These are phyloP conservation scores for Rhizophagus sp. DNA, from an alignment of 192 early-diverging fungal species.

Conservation along the genomic window DNA sequence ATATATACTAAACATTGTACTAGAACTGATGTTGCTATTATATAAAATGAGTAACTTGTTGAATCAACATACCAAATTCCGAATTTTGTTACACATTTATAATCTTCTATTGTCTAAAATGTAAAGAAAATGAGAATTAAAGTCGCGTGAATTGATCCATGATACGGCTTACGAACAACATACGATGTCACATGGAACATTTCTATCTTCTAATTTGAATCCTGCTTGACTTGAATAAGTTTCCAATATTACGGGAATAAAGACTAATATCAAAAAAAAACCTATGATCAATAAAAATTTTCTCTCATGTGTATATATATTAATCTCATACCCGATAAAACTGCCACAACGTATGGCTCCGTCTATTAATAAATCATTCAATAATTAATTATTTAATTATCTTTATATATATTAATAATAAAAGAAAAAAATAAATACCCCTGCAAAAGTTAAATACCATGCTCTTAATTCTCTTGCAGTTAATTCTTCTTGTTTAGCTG, in stretches of 20 bases:
- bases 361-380: not conserved
- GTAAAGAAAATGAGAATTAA: not conserved
- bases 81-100: not conserved
- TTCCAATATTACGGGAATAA: slow-evolving; percentile 12
- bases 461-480: not conserved
- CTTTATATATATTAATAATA: not conserved
- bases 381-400: not conserved
- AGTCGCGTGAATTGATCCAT: no score
- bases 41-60: not conserved
- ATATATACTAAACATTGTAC: not conserved
- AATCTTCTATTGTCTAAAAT: not conserved
- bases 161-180: not conserved
- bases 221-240: not conserved
- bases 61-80: not conserved
- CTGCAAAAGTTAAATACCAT: not conserved
- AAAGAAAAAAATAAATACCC: not conserved
- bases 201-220: not conserved
- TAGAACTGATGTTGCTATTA: not conserved
- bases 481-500: not conserved
- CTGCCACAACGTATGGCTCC: not conserved
- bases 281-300: not conserved
- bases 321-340: not conserved
- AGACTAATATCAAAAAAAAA: not conserved
- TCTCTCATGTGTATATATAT: not conserved
- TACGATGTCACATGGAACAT: not conserved